A percentile compares a stretch with the other conserved stretches of the same genome.
Conservation (phyloP, 805 yeast genomes). For the Maudiozyma serrabonitensis region DNA sequence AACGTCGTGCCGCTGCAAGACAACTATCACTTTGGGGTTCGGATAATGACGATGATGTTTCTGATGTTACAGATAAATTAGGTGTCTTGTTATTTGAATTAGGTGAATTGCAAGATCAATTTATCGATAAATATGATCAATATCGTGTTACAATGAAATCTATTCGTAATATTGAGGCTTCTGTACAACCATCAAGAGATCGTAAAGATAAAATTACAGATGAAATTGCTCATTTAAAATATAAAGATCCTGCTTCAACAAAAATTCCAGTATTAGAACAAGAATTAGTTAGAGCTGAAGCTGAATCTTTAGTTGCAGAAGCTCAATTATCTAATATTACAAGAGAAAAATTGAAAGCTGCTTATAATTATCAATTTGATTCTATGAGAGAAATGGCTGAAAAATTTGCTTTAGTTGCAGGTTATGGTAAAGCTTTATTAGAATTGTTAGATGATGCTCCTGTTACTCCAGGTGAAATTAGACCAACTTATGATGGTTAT, state of each 20-base stretch:
- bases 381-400: constrained; percentile 91
- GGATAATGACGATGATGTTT: constrained; percentile 92
- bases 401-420: constrained; percentile 94
- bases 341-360: constrained; percentile 95
- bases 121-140: constrained; percentile 96
- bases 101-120: constrained; percentile 97
- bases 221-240: constrained; percentile 93
- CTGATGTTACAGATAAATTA: constrained; percentile 93
- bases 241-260: constrained; percentile 97
- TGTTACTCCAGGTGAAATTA: constrained; percentile 97
- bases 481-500: constrained; percentile 96
- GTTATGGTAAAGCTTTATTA: constrained; percentile 94
- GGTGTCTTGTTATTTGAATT: constrained; percentile 93
- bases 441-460: constrained; percentile 95
- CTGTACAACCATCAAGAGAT: constrained; percentile 97
- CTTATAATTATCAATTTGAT: constrained; percentile 94
- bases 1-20: constrained; percentile 93
- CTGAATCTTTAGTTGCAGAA: constrained; percentile 97
- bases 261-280: constrained; percentile 93
- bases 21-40: constrained; percentile 98
- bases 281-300: constrained; percentile 98
- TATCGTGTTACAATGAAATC: constrained; percentile 93
- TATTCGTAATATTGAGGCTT: constrained; percentile 91
- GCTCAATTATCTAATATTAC: constrained; percentile 97
- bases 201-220: constrained; percentile 96